Conservation (phyloP, 805 yeast species). For the Scheffersomyces coipomensis region DNA sequence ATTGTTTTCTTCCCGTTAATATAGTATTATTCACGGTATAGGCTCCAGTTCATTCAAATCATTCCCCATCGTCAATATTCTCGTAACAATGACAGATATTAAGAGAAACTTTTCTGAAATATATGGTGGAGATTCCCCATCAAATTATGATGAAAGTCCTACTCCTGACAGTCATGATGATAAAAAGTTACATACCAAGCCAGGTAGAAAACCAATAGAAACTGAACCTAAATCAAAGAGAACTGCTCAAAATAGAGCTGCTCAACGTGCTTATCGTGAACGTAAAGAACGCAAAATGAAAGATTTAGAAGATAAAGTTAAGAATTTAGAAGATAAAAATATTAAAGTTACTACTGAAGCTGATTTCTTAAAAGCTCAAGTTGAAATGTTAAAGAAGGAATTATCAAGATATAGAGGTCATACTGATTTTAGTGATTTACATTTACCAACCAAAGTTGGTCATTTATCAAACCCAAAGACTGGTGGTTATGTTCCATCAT, state of each 20-base stretch:
- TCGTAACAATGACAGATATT: constrained; percentile 24
- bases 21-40: no score
- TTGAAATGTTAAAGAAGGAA: constrained; percentile 70
- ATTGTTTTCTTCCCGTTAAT: no score
- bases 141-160: constrained; percentile 3
- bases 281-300: constrained; percentile 85
- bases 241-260: constrained; percentile 96
- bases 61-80: no score
- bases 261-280: constrained; percentile 96
- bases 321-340: constrained; percentile 67
- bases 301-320: constrained; percentile 80
- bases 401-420: constrained; percentile 56
- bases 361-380: constrained; percentile 72
- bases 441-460: constrained; percentile 30
- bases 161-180: constrained; percentile 24
- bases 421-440: constrained; percentile 25
- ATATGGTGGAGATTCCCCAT: neutral
- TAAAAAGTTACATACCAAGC: constrained; percentile 47
- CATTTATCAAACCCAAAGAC: constrained; percentile 19
- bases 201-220: constrained; percentile 80
- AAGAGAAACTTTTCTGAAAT: constrained; percentile 29
- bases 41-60: no score
- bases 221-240: constrained; percentile 84
- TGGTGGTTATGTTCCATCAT: constrained; percentile 15
- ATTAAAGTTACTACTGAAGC: constrained; percentile 68